Evolutionary conservation across 2,329 filamentous ascomycete genomes (phyloP), one percentile per base, ranked within the genome.

Genomic region (Berkeleyomyces basicola): DNA sequence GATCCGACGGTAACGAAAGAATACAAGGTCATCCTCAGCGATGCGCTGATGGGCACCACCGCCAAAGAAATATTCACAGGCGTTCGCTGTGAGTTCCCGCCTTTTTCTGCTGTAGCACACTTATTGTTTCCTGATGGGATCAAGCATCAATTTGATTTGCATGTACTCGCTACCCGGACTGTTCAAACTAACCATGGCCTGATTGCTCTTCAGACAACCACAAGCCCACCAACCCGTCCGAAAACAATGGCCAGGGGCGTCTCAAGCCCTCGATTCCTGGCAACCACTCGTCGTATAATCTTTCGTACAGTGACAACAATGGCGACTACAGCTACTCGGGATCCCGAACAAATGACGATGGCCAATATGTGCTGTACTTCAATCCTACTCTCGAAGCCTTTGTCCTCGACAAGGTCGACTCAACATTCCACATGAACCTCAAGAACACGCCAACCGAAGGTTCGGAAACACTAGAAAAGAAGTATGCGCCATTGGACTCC

Each of bases 381-480:
- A 88, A 95, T 72, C 79, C 85, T 7, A 76, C 78, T 16, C 83
- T 82, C 61, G 83, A 92, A 69, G 85, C 81, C 63, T 93, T 93
- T 67, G 83, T 93, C 37, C 79, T 96, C 62, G 90, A 96, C 74
- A 84, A 83, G 60, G 77, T 96, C 62, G 83, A 89, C 70, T 86
- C 85, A n/a, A 84, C 85, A 46, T 87, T 95, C 73, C 85, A 89
- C 69, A 91, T 96, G 85, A 96, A 96, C 72, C 75, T 96, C 61
- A 83, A 82, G 61, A 82, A 80, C 62, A 83, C 83, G 11, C 88
- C 86, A 2, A 81, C 78, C 67, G 85, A 86, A 68, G 75, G 78
- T 61, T 82, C 88, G 67, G 73, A 79, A 61, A 80, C 81, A 39
- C 77, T 95, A 47, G 79, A 82, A 58, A 79, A 82, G 59, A 79